Evolutionary conservation across 2,329 filamentous ascomycete genomes (phyloP), one percentile per base, ranked within the genome.

Genomic region (Penicillium crustosum): DNA sequence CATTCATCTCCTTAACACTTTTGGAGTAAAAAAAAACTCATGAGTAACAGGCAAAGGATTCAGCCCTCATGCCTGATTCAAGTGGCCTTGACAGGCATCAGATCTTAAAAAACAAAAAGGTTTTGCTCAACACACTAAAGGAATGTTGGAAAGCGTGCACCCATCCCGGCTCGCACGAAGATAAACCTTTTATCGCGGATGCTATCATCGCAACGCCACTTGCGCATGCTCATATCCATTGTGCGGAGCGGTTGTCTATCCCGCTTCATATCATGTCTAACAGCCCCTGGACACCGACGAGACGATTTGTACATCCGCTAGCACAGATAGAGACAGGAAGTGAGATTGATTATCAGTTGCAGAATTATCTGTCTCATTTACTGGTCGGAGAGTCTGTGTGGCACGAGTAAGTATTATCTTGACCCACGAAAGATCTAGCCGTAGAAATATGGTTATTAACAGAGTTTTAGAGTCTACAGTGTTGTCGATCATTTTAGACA

Each of bases 231-330:
- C 56, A 58, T 19, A 36, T 58, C 15, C 56, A 58, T 23, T 58
- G 56, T 55, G 56, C 56, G 7, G 51, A 58, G 33, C 31, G 27
- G 5, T 19, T 58, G 8, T 51, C 51, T 1, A 58, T 58, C 21
- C 56, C 56, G 6, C 51, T 58, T 7, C 56, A 58, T 38, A 55
- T 58, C 17, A 55, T 58, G 47, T 58, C 56, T 19, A 55, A 39
- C 15, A 50, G 23, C 5, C 56, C 56, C 10, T 55, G 56, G 56
- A 55, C 56, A 10, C 56, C 51, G 5, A 58, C 56, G 1, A 47
- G 41, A 41, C 38, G 36, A 27, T 58, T 58, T 7, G 51, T 19
- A 13, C 51, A 58, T 31, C 51, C 56, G 5, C 10, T 55, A 19
- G 56, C 56, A 25, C 44, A 58, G 9, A 41, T 58, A 1, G 12